Evolutionary conservation across 306 rosid species (phyloP), one percentile per base, ranked within the genome.

Genomic region (Castanopsis chinensis): DNA sequence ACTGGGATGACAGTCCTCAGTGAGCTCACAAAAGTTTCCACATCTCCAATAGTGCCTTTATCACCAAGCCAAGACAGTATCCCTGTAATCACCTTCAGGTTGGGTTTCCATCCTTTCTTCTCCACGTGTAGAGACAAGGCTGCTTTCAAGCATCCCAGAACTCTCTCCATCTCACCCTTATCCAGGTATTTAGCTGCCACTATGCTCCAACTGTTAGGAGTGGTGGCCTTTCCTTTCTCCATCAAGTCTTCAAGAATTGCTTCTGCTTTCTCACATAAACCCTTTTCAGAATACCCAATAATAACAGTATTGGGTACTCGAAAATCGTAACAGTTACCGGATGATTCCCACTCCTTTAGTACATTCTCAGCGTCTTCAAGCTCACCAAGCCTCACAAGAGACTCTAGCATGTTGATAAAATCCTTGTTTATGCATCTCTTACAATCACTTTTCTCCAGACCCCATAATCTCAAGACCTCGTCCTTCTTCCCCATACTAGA

Each of bases 381-480:
- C 86, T 80, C 97, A 2, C 90, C 88, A 18, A 95, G 91, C 87
- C 81, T 86, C 54, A 83, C 90, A 68, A 95, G 88, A 57, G 97
- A 90, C 30, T 84, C 84, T 73, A 91, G 79, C 91, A 92, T 56
- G 74, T 71, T 80, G 1, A 63, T 83, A 73, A 82, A 95, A 86
- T 95, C 97, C 81, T 85, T 85, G 91, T 92, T 92, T 82, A 91
- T 43, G 86, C 88, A 85, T 80, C 96, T 92, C 78, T 86, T 86
- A 84, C 92, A 81, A 76, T 71, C 85, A 85, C 68, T 87, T 87
- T 89, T 95, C 88, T 85, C 81, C 82, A 84, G 73, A 49, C 64
- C 83, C 96, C 98, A 92, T 76, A 92, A 68, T 81, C 97, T 90
- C 65, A 90, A 52, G 21, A 92, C 96, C 86, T 91, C 92, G 21